Evolutionary conservation across 2,329 filamentous ascomycete genomes (phyloP).

Genomic region (Emmonsia crescens): DNA sequence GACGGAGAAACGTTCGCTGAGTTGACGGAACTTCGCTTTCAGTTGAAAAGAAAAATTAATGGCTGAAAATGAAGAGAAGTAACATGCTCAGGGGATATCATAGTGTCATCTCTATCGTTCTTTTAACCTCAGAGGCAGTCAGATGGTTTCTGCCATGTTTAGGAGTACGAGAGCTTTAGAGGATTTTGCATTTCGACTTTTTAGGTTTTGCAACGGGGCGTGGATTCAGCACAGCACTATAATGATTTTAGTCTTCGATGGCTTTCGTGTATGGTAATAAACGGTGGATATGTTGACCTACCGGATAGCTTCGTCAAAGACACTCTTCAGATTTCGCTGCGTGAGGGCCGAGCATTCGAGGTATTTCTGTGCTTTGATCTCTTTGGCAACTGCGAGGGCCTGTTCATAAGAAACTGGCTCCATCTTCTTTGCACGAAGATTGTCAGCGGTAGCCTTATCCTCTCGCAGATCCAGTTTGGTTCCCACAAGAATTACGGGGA

Average conservation of each 20-base stretch:
- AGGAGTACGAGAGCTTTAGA: slow-evolving; percentile 21
- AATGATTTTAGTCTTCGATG: neutral
- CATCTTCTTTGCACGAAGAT: slow-evolving; percentile 84
- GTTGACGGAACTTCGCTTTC: neutral
- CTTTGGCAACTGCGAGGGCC: slow-evolving; percentile 77
- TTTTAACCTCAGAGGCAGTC: neutral
- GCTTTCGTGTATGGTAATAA: neutral
- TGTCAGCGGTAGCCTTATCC: slow-evolving; percentile 70
- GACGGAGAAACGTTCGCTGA: neutral
- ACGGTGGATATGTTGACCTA: slow-evolving; percentile 37
- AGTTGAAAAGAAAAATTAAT: neutral
- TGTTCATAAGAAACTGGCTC: slow-evolving; percentile 93
- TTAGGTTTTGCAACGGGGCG: slow-evolving; percentile 35
- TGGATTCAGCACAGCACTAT: slow-evolving; percentile 39
- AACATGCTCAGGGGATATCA: slow-evolving; percentile 3
- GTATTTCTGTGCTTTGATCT: slow-evolving; percentile 94
- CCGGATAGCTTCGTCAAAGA: slow-evolving; percentile 98
- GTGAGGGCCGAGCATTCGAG: slow-evolving; percentile 95
- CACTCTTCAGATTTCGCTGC: slow-evolving; percentile 93
- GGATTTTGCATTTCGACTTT: slow-evolving; percentile 36
- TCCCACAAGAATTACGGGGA: slow-evolving; percentile 92
- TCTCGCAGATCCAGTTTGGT: slow-evolving; percentile 95
- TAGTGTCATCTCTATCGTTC: neutral
- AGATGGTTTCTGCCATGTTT: neutral
- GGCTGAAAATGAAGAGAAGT: neutral